Conservation (phyloP, 768 basidiomycete genomes). For the Tylopilus sp. region DNA sequence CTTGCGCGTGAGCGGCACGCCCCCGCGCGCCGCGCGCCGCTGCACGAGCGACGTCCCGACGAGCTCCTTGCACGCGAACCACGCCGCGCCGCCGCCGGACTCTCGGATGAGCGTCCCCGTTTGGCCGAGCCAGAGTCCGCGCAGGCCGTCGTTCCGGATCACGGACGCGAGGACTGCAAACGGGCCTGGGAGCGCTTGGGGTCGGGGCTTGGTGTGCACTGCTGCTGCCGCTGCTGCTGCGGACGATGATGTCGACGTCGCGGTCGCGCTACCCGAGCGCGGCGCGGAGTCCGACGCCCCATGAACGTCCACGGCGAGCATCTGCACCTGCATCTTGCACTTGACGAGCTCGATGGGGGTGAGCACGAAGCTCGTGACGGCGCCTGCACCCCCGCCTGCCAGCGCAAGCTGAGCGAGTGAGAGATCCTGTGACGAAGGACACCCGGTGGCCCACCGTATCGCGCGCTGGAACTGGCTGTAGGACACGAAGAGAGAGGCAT, state of each 20-base stretch:
- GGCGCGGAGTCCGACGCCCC: background rate
- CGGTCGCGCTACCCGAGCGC: background rate
- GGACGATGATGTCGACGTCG: no score
- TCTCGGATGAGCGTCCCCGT: conserved; percentile 92
- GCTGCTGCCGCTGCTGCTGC: no score
- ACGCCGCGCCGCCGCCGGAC: conserved; percentile 84
- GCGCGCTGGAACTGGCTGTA: conserved; percentile 73
- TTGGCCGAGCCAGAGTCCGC: conserved; percentile 96
- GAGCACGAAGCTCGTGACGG: conserved; percentile 80
- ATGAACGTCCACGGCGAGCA: conserved; percentile 46
- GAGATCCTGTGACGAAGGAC: conserved; percentile 39
- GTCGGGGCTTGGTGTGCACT: conserved; percentile 10
- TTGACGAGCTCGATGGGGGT: conserved; percentile 95
- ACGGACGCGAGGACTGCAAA: conserved; percentile 61
- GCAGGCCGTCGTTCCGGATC: conserved; percentile 63
- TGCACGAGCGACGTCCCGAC: conserved; percentile 59
- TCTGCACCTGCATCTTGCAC: conserved; percentile 97
- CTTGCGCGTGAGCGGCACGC: conserved; percentile 33
- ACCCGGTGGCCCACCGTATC: conserved; percentile 43
- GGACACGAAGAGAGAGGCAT: conserved; percentile 81
- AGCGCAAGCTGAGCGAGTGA: conserved; percentile 68
- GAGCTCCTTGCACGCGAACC: conserved; percentile 89
- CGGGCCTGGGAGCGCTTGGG: conserved; percentile 61
- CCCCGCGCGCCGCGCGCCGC: conserved; percentile 36
- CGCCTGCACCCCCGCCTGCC: conserved; percentile 86